Percentiles rank a stretch among this genome's conserved stretches.
Conservation (phyloP, 129 eudicot species). For the Lactuca sativa region DNA sequence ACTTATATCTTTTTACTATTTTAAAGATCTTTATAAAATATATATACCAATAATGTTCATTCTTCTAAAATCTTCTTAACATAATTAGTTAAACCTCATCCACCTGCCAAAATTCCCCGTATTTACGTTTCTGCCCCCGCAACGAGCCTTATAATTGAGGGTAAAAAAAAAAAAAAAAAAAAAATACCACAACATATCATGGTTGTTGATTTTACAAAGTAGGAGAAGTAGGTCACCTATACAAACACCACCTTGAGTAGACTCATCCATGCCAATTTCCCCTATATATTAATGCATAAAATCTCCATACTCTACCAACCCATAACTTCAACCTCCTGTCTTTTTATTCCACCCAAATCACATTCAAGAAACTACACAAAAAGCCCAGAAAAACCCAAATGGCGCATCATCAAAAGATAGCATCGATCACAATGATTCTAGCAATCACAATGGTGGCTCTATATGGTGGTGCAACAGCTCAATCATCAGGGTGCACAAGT, state of each 20-base stretch:
- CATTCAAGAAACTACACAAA: background rate
- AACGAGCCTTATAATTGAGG: too few relatives aligned
- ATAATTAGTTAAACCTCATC: too few relatives aligned
- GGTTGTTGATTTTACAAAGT: background rate
- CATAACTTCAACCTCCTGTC: slow-evolving; percentile 13
- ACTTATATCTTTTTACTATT: too few relatives aligned
- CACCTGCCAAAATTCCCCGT: too few relatives aligned
- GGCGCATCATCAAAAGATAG: slow-evolving; percentile 20
- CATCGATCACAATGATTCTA: slow-evolving; percentile 8
- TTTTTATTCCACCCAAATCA: background rate
- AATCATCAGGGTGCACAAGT: slow-evolving; percentile 34
- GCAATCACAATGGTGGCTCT: slow-evolving; percentile 26
- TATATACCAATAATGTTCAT: too few relatives aligned
- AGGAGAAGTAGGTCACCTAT: slow-evolving; percentile 15
- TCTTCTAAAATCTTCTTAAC: too few relatives aligned
- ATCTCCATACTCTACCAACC: slow-evolving; percentile 2
- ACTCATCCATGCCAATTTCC: slow-evolving; percentile 18
- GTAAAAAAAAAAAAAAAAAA: too few relatives aligned
- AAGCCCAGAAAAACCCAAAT: slow-evolving; percentile 15
- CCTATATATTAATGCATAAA: slow-evolving; percentile 9
- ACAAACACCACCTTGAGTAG: slow-evolving; percentile 1
- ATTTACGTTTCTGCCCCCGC: too few relatives aligned
- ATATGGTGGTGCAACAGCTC: slow-evolving; percentile 44
- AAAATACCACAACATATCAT: too few relatives aligned
- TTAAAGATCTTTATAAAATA: too few relatives aligned